phyloP scores from a whole-genome alignment of 306 rosid species.

The Castanopsis chinensis region DNA sequence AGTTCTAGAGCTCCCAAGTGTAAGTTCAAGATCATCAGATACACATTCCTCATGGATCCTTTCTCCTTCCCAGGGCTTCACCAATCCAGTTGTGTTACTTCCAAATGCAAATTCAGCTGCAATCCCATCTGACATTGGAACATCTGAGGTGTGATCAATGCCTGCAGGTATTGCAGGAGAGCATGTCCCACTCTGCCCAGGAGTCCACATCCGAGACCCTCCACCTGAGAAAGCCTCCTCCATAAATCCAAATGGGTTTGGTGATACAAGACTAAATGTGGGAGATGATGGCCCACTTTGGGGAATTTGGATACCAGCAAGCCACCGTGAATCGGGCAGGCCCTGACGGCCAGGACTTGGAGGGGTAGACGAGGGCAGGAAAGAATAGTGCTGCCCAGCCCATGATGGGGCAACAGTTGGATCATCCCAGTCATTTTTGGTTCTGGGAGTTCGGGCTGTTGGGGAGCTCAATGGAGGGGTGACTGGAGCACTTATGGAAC shows the following conservation, averaged over 20 bases:
- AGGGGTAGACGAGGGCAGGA: slow-evolving; percentile 55
- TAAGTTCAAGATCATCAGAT: slow-evolving; percentile 64
- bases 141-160: slow-evolving; percentile 38
- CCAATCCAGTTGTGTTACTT: slow-evolving; percentile 43
- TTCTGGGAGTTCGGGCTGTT: slow-evolving; percentile 49
- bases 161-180: slow-evolving; percentile 50
- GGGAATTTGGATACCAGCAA: slow-evolving; percentile 45
- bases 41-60: slow-evolving; percentile 59
- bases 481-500: slow-evolving; percentile 66
- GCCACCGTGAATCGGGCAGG: slow-evolving; percentile 55
- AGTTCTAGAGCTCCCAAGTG: slow-evolving; percentile 51
- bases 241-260: slow-evolving; percentile 45
- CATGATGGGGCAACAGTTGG: slow-evolving; percentile 38
- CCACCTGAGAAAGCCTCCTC: slow-evolving; percentile 43
- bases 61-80: slow-evolving; percentile 73
- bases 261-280: slow-evolving; percentile 53
- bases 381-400: slow-evolving; percentile 42
- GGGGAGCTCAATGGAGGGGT: slow-evolving; percentile 69
- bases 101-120: slow-evolving; percentile 63
- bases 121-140: slow-evolving; percentile 58
- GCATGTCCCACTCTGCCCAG: slow-evolving; percentile 61
- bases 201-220: slow-evolving; percentile 61
- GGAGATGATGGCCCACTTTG: slow-evolving; percentile 63
- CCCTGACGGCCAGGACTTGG: slow-evolving; percentile 54
- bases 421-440: slow-evolving; percentile 52